A percentile compares a stretch with the other conserved stretches of the same genome.
These are phyloP conservation scores for Diaporthe batatas DNA, from an alignment of 2,329 filamentous ascomycete genomes.

Conservation along the genomic window DNA sequence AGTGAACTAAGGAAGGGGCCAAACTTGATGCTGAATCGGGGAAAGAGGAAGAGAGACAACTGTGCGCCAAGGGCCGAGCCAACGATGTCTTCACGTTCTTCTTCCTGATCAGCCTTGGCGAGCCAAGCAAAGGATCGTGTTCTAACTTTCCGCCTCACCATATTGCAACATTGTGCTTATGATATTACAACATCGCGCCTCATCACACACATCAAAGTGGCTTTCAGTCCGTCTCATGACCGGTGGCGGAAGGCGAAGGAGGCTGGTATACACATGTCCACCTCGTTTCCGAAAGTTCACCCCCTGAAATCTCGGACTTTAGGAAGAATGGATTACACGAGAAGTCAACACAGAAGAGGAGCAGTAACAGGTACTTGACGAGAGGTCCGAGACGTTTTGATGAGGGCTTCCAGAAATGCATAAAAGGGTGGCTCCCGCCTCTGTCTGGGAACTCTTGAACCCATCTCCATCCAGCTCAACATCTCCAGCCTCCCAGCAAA, in stretches of 20 bases:
- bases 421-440: constrained; percentile 2
- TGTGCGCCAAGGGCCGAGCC: too few species aligned
- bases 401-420: neutral
- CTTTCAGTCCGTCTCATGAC: neutral
- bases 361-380: neutral
- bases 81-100: too few species aligned
- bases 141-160: too few species aligned
- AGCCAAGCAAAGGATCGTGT: too few species aligned
- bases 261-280: neutral
- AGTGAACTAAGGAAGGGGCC: neutral
- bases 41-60: too few species aligned
- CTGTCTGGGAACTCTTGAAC: neutral
- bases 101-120: too few species aligned
- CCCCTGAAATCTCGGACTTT: neutral
- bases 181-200: neutral
- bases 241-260: neutral
- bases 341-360: neutral
- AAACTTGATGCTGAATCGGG: too few species aligned
- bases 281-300: neutral
- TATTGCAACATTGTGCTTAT: too few species aligned
- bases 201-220: neutral
- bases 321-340: neutral
- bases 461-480: constrained; percentile 13
- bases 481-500: constrained; percentile 3
- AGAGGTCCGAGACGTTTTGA: neutral